Evolutionary conservation across 306 rosid genomes (phyloP).

Genomic region (Delonix regia): DNA sequence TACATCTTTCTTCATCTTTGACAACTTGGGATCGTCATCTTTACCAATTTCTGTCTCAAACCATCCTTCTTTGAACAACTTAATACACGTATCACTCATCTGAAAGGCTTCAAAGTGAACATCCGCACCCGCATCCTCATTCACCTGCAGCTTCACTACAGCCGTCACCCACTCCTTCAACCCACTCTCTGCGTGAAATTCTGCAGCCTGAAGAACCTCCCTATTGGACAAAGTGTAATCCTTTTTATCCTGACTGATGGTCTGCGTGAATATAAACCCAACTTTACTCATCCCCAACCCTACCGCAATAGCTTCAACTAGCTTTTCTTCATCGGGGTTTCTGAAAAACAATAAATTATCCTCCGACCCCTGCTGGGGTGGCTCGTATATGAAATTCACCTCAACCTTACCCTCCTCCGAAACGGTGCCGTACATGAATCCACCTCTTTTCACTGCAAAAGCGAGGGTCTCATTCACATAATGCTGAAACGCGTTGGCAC

Average conservation of each 20-base stretch:
- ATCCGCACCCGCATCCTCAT: slow-evolving; percentile 81
- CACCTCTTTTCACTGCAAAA: slow-evolving; percentile 83
- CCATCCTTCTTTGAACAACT: slow-evolving; percentile 85
- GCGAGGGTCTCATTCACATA: slow-evolving; percentile 87
- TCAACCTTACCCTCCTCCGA: slow-evolving; percentile 81
- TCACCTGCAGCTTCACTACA: slow-evolving; percentile 86
- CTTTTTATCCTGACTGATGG: slow-evolving; percentile 80
- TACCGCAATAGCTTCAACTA: slow-evolving; percentile 81
- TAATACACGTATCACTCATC: slow-evolving; percentile 89
- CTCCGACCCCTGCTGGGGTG: slow-evolving; percentile 89
- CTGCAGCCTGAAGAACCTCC: slow-evolving; percentile 93
- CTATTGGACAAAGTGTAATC: slow-evolving; percentile 83
- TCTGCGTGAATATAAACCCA: slow-evolving; percentile 91
- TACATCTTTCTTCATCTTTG: slow-evolving; percentile 88
- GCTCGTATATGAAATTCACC: slow-evolving; percentile 93
- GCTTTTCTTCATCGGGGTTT: slow-evolving; percentile 78
- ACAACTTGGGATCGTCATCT: slow-evolving; percentile 83
- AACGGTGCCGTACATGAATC: slow-evolving; percentile 93
- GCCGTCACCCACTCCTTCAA: slow-evolving; percentile 98
- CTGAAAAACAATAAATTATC: slow-evolving; percentile 58
- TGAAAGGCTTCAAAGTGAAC: slow-evolving; percentile 97
- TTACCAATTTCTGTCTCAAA: slow-evolving; percentile 70
- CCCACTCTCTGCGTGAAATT: slow-evolving; percentile 84
- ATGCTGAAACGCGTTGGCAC: slow-evolving; percentile 88
- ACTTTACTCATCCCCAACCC: slow-evolving; percentile 89